A percentile compares a stretch with the other conserved stretches of the same genome.
Conservation (phyloP, 352 stramenopile species). For the Phytophthora tubulina region DNA sequence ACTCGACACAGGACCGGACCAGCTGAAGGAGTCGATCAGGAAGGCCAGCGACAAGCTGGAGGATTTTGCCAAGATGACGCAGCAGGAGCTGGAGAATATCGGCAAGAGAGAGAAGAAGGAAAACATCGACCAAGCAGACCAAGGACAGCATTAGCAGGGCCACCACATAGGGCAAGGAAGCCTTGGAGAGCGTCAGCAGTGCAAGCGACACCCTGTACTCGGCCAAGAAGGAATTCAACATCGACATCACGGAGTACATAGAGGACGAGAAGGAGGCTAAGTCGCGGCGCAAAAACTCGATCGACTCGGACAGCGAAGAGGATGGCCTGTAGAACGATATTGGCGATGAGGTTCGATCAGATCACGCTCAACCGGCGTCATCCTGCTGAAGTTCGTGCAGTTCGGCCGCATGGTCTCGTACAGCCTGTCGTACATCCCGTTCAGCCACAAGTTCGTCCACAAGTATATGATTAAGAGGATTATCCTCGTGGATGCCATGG, state of each 20-base stretch:
- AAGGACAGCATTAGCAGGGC: slow-evolving; percentile 37
- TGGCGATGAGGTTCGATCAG: slow-evolving; percentile 45
- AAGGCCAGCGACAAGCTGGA: slow-evolving; percentile 48
- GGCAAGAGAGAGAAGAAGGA: slow-evolving; percentile 39
- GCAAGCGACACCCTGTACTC: slow-evolving; percentile 35
- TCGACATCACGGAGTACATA: slow-evolving; percentile 47
- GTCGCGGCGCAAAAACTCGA: slow-evolving; percentile 40
- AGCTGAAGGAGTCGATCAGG: slow-evolving; percentile 55
- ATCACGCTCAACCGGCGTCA: slow-evolving; percentile 57
- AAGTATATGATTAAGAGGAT: slow-evolving; percentile 52
- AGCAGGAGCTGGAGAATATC: slow-evolving; percentile 42
- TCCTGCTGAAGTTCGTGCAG: slow-evolving; percentile 61
- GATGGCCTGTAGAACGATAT: slow-evolving; percentile 51
- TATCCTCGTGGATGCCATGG: slow-evolving; percentile 45
- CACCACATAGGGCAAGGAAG: slow-evolving; percentile 35
- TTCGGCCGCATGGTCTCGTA: slow-evolving; percentile 71
- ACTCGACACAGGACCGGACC: slow-evolving; percentile 25
- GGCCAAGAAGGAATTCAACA: slow-evolving; percentile 44
- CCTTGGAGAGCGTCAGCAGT: slow-evolving; percentile 31
- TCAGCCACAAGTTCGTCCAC: slow-evolving; percentile 55
- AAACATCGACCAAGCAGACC: slow-evolving; percentile 37
- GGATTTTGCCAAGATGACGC: slow-evolving; percentile 38
- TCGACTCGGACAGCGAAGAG: slow-evolving; percentile 48
- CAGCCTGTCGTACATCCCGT: slow-evolving; percentile 58
- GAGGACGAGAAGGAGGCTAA: slow-evolving; percentile 44